Conservation (phyloP, 1,139 yeast genomes). For the Spathaspora sp. region DNA sequence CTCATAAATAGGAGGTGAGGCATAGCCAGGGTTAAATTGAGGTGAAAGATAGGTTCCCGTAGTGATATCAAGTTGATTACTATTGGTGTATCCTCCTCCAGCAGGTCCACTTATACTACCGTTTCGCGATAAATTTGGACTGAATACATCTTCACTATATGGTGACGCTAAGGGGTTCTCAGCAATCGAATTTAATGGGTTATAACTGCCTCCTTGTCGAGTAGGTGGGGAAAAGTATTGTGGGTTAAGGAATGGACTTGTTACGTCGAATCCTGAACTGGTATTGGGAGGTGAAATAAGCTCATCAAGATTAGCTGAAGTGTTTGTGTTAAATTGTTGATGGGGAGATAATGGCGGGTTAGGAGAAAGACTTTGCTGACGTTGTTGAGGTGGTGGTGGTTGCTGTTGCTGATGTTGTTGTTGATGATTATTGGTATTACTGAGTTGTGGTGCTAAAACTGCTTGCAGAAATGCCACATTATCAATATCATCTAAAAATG, state of each 20-base stretch:
- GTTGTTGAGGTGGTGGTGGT: conserved; percentile 7
- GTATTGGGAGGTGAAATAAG: conserved; percentile 33
- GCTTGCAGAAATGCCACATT: conserved; percentile 16
- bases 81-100: conserved; percentile 10
- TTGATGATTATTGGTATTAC: conserved; percentile 10
- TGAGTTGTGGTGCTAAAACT: conserved; percentile 13
- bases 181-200: conserved; percentile 33
- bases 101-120: conserved; percentile 28
- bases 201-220: conserved; percentile 19
- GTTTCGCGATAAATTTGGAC: conserved; percentile 33
- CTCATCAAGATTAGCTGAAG: conserved; percentile 29
- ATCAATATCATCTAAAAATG: conserved; percentile 37
- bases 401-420: conserved; percentile 11
- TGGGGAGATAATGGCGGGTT: conserved; percentile 14
- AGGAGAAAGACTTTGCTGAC: conserved; percentile 13
- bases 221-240: conserved; percentile 44
- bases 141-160: conserved; percentile 17
- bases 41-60: conserved; percentile 29
- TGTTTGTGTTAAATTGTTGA: conserved; percentile 15
- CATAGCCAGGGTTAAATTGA: conserved; percentile 23
- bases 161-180: conserved; percentile 18
- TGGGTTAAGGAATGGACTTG: conserved; percentile 31
- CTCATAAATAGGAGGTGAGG: conserved; percentile 25
- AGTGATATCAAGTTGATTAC: conserved; percentile 7
- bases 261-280: conserved; percentile 10